Percentiles rank a stretch among this genome's conserved stretches.
phyloP scores from a whole-genome alignment of 306 rosid genomes.

The Phaseolus lunatus region DNA sequence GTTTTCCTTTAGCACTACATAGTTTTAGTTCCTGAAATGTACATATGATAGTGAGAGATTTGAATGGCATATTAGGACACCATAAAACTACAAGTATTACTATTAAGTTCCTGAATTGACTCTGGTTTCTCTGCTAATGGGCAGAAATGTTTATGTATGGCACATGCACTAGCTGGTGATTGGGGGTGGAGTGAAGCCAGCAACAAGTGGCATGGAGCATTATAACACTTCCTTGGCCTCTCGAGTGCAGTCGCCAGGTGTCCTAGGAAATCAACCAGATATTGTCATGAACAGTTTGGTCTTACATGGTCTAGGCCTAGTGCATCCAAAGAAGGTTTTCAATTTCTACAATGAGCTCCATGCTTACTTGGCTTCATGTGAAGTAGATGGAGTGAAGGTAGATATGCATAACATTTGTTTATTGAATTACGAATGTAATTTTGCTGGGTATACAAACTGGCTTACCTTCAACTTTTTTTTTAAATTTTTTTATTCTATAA shows the following conservation, averaged over 20 bases:
- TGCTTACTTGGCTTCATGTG: conserved; percentile 90
- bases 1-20: too few species aligned
- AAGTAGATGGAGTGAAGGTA: conserved; percentile 97
- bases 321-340: conserved; percentile 88
- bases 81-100: too few species aligned
- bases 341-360: conserved; percentile 95
- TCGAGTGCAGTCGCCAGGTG: conserved; percentile 86
- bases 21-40: too few species aligned
- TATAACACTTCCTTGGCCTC: conserved; percentile 84
- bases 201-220: conserved; percentile 90
- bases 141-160: conserved; percentile 91
- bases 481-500: too few species aligned
- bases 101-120: not conserved
- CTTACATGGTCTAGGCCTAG: conserved; percentile 91
- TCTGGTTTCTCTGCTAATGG: conserved; percentile 28
- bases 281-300: conserved; percentile 90
- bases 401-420: conserved; percentile 96
- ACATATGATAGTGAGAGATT: too few species aligned
- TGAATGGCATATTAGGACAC: too few species aligned
- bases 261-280: conserved; percentile 91
- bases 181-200: conserved; percentile 99
- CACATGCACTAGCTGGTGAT: conserved; percentile 96
- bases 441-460: too few species aligned
- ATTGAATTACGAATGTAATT: too few species aligned
- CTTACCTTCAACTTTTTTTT: too few species aligned